Conservation (phyloP, 768 basidiomycete genomes). For the Mycena floridula region DNA sequence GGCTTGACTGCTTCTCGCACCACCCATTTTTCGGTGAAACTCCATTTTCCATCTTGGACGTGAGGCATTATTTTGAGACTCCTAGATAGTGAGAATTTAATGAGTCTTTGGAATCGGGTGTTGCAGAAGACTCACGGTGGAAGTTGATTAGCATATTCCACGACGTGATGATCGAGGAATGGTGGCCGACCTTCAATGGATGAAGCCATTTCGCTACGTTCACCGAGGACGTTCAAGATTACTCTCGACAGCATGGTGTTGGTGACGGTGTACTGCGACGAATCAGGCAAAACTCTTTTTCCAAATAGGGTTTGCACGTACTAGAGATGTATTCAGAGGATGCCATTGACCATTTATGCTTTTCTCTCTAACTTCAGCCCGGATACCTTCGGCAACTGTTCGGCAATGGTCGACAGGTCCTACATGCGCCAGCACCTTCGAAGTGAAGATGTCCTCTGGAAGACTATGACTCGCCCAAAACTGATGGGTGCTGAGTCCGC, state of each 20-base stretch:
- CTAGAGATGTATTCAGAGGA: conserved; percentile 6
- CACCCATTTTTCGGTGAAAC: conserved; percentile 11
- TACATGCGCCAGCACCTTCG: neutral
- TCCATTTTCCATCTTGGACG: conserved; percentile 5
- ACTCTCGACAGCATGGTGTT: no score
- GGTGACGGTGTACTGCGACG: neutral
- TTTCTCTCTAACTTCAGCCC: conserved; percentile 1
- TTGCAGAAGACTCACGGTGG: conserved; percentile 5
- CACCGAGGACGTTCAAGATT: conserved; percentile 5
- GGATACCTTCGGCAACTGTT: conserved; percentile 5
- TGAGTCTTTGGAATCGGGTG: no score
- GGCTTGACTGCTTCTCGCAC: conserved; percentile 12
- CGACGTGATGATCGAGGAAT: conserved; percentile 12
- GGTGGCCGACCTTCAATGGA: conserved; percentile 9
- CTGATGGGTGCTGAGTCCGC: neutral
- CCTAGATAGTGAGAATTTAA: neutral
- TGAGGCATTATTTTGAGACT: conserved; percentile 6
- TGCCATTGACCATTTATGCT: conserved; percentile 8
- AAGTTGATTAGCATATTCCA: conserved; percentile 8
- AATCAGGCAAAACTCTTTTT: conserved; percentile 3
- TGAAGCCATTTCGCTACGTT: conserved; percentile 9
- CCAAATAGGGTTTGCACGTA: conserved; percentile 2
- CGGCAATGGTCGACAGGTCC: neutral
- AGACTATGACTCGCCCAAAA: neutral
- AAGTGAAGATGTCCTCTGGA: neutral